These are phyloP conservation scores for Puccinia polysora DNA, from an alignment of 1,284 basidiomycete genomes.

Conservation along the genomic window DNA sequence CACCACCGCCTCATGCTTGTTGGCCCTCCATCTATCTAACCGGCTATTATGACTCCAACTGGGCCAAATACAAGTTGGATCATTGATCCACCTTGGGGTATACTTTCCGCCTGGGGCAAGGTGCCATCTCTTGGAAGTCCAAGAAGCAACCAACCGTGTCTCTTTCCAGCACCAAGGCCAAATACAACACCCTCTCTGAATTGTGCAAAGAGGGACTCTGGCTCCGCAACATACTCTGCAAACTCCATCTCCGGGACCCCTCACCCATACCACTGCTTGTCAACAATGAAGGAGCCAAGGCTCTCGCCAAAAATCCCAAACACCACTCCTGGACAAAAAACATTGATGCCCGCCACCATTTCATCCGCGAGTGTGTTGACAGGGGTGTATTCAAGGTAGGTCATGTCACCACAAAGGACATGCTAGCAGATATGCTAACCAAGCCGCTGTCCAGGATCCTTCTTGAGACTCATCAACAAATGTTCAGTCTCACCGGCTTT, in stretches of 20 bases:
- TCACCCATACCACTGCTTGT: slow-evolving; percentile 49
- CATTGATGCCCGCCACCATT: slow-evolving; percentile 56
- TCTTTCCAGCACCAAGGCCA: neutral
- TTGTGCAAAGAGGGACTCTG: neutral
- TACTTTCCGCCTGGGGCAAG: neutral
- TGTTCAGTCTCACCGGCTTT: no score
- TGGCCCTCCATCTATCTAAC: neutral
- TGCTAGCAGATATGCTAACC: no score
- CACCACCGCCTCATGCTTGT: neutral
- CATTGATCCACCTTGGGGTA: neutral
- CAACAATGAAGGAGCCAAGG: slow-evolving; percentile 55
- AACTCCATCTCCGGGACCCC: neutral
- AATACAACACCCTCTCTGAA: neutral
- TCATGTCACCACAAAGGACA: no score
- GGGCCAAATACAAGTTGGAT: neutral
- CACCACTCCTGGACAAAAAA: slow-evolving; percentile 55
- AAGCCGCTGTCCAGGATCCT: no score
- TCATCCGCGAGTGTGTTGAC: slow-evolving; percentile 55
- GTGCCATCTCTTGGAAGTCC: neutral
- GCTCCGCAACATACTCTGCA: neutral
- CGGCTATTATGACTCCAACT: neutral
- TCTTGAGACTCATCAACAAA: no score
- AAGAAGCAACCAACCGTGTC: neutral
- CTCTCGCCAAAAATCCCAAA: slow-evolving; percentile 53
- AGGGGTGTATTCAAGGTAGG: no score